Conservation (phyloP, 1,284 basidiomycete genomes). For the Phaffia rhodozyma region DNA sequence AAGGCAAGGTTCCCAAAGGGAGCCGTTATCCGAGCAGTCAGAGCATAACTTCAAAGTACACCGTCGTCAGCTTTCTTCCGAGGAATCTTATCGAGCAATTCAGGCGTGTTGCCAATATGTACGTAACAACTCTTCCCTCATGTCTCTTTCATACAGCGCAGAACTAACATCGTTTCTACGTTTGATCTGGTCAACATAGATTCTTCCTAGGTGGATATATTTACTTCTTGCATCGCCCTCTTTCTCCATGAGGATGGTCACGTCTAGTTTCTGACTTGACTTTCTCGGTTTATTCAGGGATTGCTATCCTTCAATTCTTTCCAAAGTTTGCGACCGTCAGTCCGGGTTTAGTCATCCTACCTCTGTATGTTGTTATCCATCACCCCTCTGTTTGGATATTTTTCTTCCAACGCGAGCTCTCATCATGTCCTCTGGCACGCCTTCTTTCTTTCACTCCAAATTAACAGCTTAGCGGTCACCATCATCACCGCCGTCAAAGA, state of each 20-base stretch:
- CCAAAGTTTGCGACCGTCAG: slow-evolving; percentile 84
- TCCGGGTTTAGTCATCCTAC: slow-evolving; percentile 82
- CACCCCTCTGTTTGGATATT: too few relatives aligned
- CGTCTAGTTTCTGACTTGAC: too few relatives aligned
- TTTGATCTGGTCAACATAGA: too few relatives aligned
- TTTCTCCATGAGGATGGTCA: too few relatives aligned
- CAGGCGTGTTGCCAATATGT: slow-evolving; percentile 17
- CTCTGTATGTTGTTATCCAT: slow-evolving; percentile 50
- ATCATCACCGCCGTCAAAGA: slow-evolving; percentile 84
- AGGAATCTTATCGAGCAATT: slow-evolving; percentile 72
- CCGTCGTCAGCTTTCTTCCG: slow-evolving; percentile 74
- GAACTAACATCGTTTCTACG: too few relatives aligned
- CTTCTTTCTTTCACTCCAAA: too few relatives aligned
- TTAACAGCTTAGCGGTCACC: slow-evolving; percentile 53
- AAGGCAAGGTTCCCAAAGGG: slow-evolving; percentile 50
- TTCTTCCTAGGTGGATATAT: slow-evolving; percentile 22
- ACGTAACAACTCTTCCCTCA: background rate
- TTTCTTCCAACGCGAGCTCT: too few relatives aligned
- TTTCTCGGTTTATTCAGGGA: slow-evolving; percentile 41
- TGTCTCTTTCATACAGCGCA: too few relatives aligned
- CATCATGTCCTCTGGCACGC: too few relatives aligned
- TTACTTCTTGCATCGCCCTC: background rate
- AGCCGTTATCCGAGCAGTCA: slow-evolving; percentile 66
- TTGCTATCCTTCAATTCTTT: slow-evolving; percentile 91
- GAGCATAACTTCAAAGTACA: slow-evolving; percentile 85